Conservation (phyloP, 495 filamentous ascomycete genomes). For the Podospora comata region DNA sequence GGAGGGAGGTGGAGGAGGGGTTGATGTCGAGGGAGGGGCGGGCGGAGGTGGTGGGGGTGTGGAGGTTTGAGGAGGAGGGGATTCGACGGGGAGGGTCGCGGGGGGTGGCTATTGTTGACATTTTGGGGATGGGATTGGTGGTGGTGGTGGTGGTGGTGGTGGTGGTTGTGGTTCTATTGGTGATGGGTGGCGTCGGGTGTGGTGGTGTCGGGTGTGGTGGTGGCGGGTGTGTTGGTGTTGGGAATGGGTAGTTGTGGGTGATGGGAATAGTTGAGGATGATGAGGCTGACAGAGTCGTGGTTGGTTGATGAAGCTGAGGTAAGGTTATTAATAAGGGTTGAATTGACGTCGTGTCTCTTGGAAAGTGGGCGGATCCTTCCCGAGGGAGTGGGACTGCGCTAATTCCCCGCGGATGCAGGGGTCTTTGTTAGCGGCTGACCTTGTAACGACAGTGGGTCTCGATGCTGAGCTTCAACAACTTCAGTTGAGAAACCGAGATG, state of each 20-base stretch:
- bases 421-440: not conserved
- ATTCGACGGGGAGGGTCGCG: constrained; percentile 44
- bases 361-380: constrained; percentile 17
- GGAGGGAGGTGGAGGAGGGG: constrained; percentile 47
- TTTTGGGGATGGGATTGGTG: constrained; percentile 30
- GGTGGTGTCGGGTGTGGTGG: not conserved
- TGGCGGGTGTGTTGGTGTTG: not conserved
- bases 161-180: not conserved
- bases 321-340: not conserved
- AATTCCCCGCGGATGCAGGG: constrained; percentile 18
- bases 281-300: not conserved
- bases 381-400: constrained; percentile 18
- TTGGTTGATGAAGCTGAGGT: not conserved
- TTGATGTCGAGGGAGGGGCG: constrained; percentile 37
- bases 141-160: not conserved
- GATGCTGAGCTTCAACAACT: not conserved
- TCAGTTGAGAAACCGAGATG: not conserved
- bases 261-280: not conserved
- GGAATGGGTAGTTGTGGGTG: constrained; percentile 11
- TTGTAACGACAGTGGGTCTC: not conserved
- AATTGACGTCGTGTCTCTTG: not conserved
- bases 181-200: not conserved
- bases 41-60: constrained; percentile 48
- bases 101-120: constrained; percentile 77
- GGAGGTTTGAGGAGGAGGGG: constrained; percentile 49